phyloP scores from a whole-genome alignment of 768 basidiomycete species.

The Tricholoma hemisulphureum region DNA sequence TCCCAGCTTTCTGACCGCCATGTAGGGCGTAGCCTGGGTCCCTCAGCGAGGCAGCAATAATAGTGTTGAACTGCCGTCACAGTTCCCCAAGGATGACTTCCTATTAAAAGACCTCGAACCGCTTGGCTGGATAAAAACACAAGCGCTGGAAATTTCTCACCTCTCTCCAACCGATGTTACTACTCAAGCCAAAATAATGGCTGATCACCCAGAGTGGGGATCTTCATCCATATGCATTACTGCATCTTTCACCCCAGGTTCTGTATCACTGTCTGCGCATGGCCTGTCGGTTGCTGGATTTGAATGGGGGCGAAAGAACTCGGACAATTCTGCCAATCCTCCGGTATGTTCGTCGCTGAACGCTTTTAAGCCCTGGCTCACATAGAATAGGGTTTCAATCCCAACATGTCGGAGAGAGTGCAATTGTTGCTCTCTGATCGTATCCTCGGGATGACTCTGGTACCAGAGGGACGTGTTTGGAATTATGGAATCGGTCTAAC shows the following conservation, averaged over 20 bases:
- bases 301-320: slow-evolving; percentile 96
- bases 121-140: slow-evolving; percentile 96
- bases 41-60: slow-evolving; percentile 97
- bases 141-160: slow-evolving; percentile 88
- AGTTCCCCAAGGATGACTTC: slow-evolving; percentile 93
- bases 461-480: slow-evolving; percentile 94
- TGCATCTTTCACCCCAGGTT: slow-evolving; percentile 96
- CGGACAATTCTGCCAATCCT: slow-evolving; percentile 81
- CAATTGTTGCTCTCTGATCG: slow-evolving; percentile 92
- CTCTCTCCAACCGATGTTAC: slow-evolving; percentile 91
- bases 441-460: slow-evolving; percentile 92
- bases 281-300: slow-evolving; percentile 89
- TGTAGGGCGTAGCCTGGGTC: slow-evolving; percentile 86
- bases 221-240: slow-evolving; percentile 92
- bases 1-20: neutral
- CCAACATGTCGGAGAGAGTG: slow-evolving; percentile 97
- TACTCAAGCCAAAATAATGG: slow-evolving; percentile 96
- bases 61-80: slow-evolving; percentile 84
- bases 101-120: slow-evolving; percentile 93
- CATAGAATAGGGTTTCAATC: slow-evolving; percentile 76
- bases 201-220: slow-evolving; percentile 92
- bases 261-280: slow-evolving; percentile 93
- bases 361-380: slow-evolving; percentile 5
- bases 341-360: slow-evolving; percentile 38
- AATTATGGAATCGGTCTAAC: slow-evolving; percentile 95